These are phyloP conservation scores for Solanum dulcamara DNA, from an alignment of 257 asterid genomes.

Conservation along the genomic window DNA sequence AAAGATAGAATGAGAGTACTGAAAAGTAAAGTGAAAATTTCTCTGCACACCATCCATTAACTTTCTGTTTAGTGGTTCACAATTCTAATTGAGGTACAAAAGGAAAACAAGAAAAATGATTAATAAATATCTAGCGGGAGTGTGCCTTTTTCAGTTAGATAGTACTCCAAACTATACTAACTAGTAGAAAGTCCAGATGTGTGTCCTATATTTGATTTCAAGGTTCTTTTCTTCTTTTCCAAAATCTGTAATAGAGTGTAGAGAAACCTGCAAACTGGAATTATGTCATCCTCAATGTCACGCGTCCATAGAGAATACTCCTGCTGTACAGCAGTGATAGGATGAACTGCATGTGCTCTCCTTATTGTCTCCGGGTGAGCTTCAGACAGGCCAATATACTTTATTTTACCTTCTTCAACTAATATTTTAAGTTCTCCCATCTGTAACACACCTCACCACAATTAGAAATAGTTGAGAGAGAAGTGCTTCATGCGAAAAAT, in stretches of 20 bases:
- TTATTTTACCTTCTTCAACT: conserved; percentile 54
- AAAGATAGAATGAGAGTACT: background rate
- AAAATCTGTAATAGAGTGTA: background rate
- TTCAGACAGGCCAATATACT: conserved; percentile 60
- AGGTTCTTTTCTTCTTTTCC: background rate
- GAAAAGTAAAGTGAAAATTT: background rate
- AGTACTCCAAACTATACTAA: background rate
- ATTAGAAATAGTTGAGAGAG: background rate
- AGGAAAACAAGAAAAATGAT: background rate
- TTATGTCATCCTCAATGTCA: conserved; percentile 39
- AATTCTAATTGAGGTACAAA: background rate
- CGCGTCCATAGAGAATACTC: conserved; percentile 64
- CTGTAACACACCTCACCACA: conserved; percentile 10
- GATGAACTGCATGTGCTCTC: conserved; percentile 60
- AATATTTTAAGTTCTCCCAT: conserved; percentile 42
- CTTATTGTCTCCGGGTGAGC: conserved; percentile 47
- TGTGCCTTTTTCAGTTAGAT: background rate
- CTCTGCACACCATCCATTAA: background rate
- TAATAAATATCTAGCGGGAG: background rate
- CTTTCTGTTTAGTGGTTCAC: background rate
- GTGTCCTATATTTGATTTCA: background rate
- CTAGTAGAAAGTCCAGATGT: background rate
- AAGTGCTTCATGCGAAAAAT: background rate
- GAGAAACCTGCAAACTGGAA: conserved; percentile 44
- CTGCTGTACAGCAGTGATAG: conserved; percentile 48